Conservation (phyloP, 2,329 filamentous ascomycete species). For the Ophiostoma ulmi region DNA sequence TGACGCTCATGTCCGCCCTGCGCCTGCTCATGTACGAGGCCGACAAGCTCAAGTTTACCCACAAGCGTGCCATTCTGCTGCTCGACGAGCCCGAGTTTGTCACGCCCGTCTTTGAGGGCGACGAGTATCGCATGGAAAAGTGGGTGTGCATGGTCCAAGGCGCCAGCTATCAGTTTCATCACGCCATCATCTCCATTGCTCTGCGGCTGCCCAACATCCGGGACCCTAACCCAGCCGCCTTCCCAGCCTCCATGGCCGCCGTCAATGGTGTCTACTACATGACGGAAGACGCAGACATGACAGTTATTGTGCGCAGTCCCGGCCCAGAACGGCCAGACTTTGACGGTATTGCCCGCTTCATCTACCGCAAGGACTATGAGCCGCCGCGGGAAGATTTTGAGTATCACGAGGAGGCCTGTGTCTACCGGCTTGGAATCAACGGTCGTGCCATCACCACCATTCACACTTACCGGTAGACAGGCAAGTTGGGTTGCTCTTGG, state of each 20-base stretch:
- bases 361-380: slow-evolving; percentile 24
- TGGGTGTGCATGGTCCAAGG: slow-evolving; percentile 23
- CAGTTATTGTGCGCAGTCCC: slow-evolving; percentile 20
- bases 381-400: not conserved
- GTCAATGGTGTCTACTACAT: slow-evolving; percentile 21
- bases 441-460: slow-evolving; percentile 15
- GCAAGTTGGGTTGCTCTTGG: not conserved
- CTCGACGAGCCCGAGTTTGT: slow-evolving; percentile 26
- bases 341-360: slow-evolving; percentile 25
- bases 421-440: slow-evolving; percentile 19
- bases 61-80: slow-evolving; percentile 23
- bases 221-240: slow-evolving; percentile 16
- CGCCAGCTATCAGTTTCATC: slow-evolving; percentile 24
- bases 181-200: slow-evolving; percentile 24
- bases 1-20: slow-evolving; percentile 21
- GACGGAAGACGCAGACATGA: slow-evolving; percentile 24
- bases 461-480: not conserved
- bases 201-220: slow-evolving; percentile 16
- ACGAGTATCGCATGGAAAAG: slow-evolving; percentile 13
- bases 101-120: slow-evolving; percentile 19
- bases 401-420: slow-evolving; percentile 17
- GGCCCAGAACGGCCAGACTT: slow-evolving; percentile 8
- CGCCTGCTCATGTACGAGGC: slow-evolving; percentile 24
- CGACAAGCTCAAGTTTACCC: slow-evolving; percentile 14
- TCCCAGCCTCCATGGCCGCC: slow-evolving; percentile 18